A percentile compares a stretch with the other conserved stretches of the same genome.
Conservation (phyloP, 352 stramenopile species). For the Peronospora destructor region DNA sequence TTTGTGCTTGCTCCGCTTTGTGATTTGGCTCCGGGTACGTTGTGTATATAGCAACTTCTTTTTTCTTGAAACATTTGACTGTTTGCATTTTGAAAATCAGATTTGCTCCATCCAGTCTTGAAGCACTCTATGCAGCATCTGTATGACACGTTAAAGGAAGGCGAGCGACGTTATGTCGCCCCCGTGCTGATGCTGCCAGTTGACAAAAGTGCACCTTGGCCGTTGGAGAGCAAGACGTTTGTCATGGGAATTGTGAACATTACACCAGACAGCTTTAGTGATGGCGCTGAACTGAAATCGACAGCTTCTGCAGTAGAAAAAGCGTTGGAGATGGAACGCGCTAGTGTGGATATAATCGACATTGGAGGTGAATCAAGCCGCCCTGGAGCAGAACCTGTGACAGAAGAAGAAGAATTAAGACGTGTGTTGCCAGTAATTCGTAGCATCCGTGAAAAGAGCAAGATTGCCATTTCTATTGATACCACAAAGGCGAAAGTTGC, state of each 20-base stretch:
- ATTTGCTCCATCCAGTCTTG: constrained; percentile 70
- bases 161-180: constrained; percentile 25
- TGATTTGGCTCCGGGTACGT: constrained; percentile 81
- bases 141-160: constrained; percentile 33
- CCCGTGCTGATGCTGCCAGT: constrained; percentile 53
- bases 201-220: constrained; percentile 35
- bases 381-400: constrained; percentile 89
- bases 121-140: constrained; percentile 71
- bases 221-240: constrained; percentile 58
- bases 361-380: constrained; percentile 98
- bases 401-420: constrained; percentile 85
- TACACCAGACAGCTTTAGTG: constrained; percentile 98
- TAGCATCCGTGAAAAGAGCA: constrained; percentile 65
- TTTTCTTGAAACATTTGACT: background rate
- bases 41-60: background rate
- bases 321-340: constrained; percentile 82
- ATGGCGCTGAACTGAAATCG: constrained; percentile 37
- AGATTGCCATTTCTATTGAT: constrained; percentile 94
- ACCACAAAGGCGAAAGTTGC: constrained; percentile 92
- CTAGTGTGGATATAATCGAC: constrained; percentile 94
- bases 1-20: constrained; percentile 95
- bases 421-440: constrained; percentile 92
- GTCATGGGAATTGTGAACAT: constrained; percentile 99
- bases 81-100: constrained; percentile 14
- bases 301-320: constrained; percentile 64